A percentile compares a stretch with the other conserved stretches of the same genome.
These are phyloP conservation scores for Fusarium sarcochroum DNA, from an alignment of 2,329 filamentous ascomycete species.

Conservation along the genomic window DNA sequence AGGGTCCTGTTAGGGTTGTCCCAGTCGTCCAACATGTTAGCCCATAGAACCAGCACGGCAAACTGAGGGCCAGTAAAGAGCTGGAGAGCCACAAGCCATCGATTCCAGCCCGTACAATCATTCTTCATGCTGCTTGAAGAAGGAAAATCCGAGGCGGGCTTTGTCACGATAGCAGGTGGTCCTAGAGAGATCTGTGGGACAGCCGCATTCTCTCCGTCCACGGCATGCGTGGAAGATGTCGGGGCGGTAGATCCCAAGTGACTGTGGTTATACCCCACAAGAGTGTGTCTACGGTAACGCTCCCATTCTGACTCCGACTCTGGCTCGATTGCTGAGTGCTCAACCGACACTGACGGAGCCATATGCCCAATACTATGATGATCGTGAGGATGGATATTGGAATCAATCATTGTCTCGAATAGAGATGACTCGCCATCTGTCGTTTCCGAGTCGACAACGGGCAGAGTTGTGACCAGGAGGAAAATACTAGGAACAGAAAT, in stretches of 20 bases:
- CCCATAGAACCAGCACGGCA: conserved; percentile 82
- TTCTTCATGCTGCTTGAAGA: conserved; percentile 54
- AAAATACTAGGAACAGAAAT: conserved; percentile 93
- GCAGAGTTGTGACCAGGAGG: conserved; percentile 88
- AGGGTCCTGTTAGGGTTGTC: conserved; percentile 67
- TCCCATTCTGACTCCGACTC: conserved; percentile 72
- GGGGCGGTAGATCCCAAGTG: conserved; percentile 30
- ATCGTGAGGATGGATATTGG: conserved; percentile 39
- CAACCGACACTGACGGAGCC: conserved; percentile 55
- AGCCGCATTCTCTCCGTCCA: conserved; percentile 43
- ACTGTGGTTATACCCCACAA: conserved; percentile 46
- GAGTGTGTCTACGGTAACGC: conserved; percentile 67
- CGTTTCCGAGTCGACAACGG: conserved; percentile 84
- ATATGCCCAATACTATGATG: conserved; percentile 52
- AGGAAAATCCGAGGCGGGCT: conserved; percentile 52
- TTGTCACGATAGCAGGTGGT: conserved; percentile 45
- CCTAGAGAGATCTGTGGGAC: conserved; percentile 39
- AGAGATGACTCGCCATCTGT: conserved; percentile 58
- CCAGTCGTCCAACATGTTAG: conserved; percentile 72
- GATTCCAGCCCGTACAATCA: conserved; percentile 79
- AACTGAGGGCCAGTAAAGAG: conserved; percentile 90
- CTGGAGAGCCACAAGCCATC: conserved; percentile 90
- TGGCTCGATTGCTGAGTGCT: conserved; percentile 53
- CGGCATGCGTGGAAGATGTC: conserved; percentile 36
- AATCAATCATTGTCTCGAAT: conserved; percentile 50